Conservation (phyloP, 1,284 basidiomycete genomes). For the Marasmius oreades region DNA sequence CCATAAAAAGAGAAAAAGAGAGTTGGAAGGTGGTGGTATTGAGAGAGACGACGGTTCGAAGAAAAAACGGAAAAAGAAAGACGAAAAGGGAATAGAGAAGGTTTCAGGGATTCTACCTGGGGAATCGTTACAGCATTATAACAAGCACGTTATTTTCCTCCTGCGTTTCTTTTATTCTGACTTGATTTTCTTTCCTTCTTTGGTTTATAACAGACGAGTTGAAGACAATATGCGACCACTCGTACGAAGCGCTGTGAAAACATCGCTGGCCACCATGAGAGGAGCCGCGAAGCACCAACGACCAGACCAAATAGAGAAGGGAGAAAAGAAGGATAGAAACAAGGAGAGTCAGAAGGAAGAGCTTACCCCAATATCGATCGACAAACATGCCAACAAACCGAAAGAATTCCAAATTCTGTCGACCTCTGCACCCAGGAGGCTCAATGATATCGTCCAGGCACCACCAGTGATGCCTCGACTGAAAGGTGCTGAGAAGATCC, state of each 20-base stretch:
- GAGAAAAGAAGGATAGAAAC: constrained; percentile 14
- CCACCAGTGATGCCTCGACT: constrained; percentile 49
- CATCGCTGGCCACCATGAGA: constrained; percentile 49
- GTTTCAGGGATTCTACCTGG: constrained; percentile 49
- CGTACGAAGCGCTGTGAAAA: constrained; percentile 56
- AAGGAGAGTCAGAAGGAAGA: constrained; percentile 15
- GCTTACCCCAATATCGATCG: constrained; percentile 14
- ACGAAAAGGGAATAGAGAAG: constrained; percentile 21
- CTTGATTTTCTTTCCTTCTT: not conserved
- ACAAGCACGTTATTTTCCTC: constrained; percentile 52
- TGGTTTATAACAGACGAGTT: constrained; percentile 49
- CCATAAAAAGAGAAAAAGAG: constrained; percentile 47
- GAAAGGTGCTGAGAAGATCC: constrained; percentile 6
- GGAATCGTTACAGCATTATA: constrained; percentile 72
- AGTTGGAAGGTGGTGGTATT: not conserved
- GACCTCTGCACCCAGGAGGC: constrained; percentile 56
- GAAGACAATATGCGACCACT: constrained; percentile 65
- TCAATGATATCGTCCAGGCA: constrained; percentile 69
- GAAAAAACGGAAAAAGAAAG: too few species aligned
- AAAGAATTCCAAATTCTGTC: constrained; percentile 56
- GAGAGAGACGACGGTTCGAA: not conserved
- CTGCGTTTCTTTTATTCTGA: not conserved
- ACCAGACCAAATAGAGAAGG: constrained; percentile 26
- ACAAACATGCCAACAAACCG: constrained; percentile 29
- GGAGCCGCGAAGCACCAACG: constrained; percentile 42